These are phyloP conservation scores for Colletotrichum cordylinicola DNA, from an alignment of 2,329 filamentous ascomycete species.

Conservation along the genomic window DNA sequence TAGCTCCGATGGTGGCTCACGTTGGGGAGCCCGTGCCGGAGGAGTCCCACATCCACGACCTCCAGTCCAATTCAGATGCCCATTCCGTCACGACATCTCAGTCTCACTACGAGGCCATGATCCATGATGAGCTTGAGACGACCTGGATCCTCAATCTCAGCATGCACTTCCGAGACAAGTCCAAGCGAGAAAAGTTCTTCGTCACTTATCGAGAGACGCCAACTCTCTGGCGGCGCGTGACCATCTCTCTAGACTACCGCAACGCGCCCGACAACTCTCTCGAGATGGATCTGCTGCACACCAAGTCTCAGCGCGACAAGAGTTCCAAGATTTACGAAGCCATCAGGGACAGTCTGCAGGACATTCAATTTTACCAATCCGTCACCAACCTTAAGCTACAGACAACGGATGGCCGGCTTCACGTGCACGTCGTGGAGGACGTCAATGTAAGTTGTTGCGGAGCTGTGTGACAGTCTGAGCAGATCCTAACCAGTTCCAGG, in stretches of 20 bases:
- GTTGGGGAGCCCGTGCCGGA: constrained; percentile 5
- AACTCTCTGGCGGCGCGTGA: constrained; percentile 84
- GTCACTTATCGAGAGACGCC: constrained; percentile 87
- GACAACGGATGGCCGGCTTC: constrained; percentile 84
- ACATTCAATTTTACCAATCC: constrained; percentile 95
- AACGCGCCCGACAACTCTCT: constrained; percentile 80
- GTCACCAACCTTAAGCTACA: constrained; percentile 96
- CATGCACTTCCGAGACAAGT: constrained; percentile 96
- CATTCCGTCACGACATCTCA: constrained; percentile 54
- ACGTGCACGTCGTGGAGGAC: constrained; percentile 98
- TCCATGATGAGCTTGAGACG: constrained; percentile 83
- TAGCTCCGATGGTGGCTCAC: constrained; percentile 17
- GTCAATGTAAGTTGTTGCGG: constrained; percentile 64
- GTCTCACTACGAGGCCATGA: constrained; percentile 62
- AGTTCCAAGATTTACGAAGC: constrained; percentile 92
- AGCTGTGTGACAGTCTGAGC: not conserved
- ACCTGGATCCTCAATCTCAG: constrained; percentile 97
- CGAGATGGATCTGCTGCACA: constrained; percentile 79
- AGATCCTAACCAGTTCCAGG: constrained; percentile 44
- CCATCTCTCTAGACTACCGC: constrained; percentile 92
- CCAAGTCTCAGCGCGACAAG: constrained; percentile 89
- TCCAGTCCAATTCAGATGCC: constrained; percentile 42
- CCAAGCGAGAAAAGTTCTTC: constrained; percentile 96
- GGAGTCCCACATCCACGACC: constrained; percentile 29
- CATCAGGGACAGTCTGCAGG: constrained; percentile 87